These are phyloP conservation scores for Eucalyptus pauciflora DNA, from an alignment of 345 rosid genomes.

Conservation along the genomic window DNA sequence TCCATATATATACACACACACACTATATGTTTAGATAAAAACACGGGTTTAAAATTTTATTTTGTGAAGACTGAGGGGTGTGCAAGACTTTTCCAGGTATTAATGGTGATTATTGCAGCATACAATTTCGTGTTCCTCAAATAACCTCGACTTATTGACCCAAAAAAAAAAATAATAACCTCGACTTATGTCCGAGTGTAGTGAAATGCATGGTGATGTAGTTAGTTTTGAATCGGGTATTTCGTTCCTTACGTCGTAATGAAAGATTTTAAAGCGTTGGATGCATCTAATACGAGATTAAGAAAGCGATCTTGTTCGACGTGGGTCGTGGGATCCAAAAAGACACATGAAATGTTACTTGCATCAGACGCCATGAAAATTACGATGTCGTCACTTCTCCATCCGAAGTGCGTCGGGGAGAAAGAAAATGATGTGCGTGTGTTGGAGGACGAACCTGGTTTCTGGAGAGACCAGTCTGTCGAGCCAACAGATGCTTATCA, in stretches of 20 bases:
- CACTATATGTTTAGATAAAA: not conserved
- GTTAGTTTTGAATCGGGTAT: not conserved
- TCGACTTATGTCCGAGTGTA: not conserved
- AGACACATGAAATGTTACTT: not conserved
- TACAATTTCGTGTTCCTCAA: not conserved
- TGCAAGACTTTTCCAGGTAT: not conserved
- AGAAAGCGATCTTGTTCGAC: not conserved
- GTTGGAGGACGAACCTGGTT: constrained; percentile 59
- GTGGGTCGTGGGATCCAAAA: not conserved
- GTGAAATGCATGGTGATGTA: not conserved
- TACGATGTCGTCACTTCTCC: not conserved
- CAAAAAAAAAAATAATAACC: too few species aligned
- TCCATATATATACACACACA: too few species aligned
- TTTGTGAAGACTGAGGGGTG: not conserved
- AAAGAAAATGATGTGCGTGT: not conserved
- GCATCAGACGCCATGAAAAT: not conserved
- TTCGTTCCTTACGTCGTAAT: not conserved
- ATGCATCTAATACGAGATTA: not conserved
- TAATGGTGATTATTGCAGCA: not conserved
- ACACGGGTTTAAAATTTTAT: not conserved
- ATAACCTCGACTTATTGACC: not conserved
- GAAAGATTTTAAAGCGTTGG: not conserved
- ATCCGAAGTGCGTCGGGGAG: not conserved
- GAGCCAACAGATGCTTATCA: constrained; percentile 96
- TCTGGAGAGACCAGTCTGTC: constrained; percentile 98